These are phyloP conservation scores for Fusarium gaditjirri DNA, from an alignment of 2,329 filamentous ascomycete genomes.

Conservation along the genomic window DNA sequence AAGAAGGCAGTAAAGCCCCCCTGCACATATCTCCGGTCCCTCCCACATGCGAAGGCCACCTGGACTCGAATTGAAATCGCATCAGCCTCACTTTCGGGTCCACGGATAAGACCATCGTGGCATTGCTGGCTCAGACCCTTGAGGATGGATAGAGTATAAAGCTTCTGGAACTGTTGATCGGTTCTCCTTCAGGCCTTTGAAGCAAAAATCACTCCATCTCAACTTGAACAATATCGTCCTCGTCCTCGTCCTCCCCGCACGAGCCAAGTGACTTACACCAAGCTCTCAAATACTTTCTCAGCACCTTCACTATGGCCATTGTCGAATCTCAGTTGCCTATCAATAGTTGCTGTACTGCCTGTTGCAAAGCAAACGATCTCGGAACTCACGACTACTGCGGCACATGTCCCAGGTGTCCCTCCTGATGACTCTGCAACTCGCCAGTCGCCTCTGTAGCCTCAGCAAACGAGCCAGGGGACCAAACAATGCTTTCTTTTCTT, in stretches of 20 bases:
- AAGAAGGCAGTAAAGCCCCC: slow-evolving; percentile 33
- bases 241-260: not conserved
- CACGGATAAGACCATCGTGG: slow-evolving; percentile 28
- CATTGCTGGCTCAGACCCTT: slow-evolving; percentile 28
- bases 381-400: slow-evolving; percentile 49
- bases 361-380: slow-evolving; percentile 48
- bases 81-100: slow-evolving; percentile 41
- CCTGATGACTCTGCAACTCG: slow-evolving; percentile 8
- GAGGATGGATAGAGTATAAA: slow-evolving; percentile 39
- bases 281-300: not conserved
- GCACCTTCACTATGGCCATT: slow-evolving; percentile 30
- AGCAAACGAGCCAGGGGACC: not conserved
- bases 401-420: slow-evolving; percentile 45
- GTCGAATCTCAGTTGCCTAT: slow-evolving; percentile 27
- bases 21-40: slow-evolving; percentile 19
- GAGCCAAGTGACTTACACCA: not conserved
- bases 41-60: slow-evolving; percentile 16
- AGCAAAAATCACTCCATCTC: slow-evolving; percentile 16
- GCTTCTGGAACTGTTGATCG: slow-evolving; percentile 25
- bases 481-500: not conserved
- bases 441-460: not conserved
- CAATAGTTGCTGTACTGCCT: slow-evolving; percentile 45
- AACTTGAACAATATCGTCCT: not conserved
- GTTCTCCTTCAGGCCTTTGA: not conserved
- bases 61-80: slow-evolving; percentile 15